phyloP scores from a whole-genome alignment of 2,329 filamentous ascomycete species.

The Talaromyces sp. region DNA sequence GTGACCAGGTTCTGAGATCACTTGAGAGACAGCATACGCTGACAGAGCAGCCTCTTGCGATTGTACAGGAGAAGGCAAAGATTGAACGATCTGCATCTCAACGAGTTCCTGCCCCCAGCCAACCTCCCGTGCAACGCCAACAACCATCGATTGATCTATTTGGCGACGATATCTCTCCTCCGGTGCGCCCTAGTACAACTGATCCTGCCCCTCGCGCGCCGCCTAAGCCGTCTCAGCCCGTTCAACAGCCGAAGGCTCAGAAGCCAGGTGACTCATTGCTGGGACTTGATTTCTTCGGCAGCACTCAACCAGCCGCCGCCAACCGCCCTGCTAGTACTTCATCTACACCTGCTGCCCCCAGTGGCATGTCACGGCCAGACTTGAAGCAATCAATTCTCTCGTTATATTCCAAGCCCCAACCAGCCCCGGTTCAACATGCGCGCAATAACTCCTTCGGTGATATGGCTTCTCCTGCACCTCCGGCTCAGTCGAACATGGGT shows the following conservation, averaged over 20 bases:
- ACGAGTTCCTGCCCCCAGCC: conserved; percentile 50
- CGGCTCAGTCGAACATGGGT: conserved; percentile 50
- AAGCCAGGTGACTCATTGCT: conserved; percentile 84
- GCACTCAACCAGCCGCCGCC: conserved; percentile 68
- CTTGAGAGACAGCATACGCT: conserved; percentile 12
- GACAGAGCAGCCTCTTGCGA: conserved; percentile 60
- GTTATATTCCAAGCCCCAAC: conserved; percentile 83
- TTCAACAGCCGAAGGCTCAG: conserved; percentile 55
- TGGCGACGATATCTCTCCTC: conserved; percentile 70
- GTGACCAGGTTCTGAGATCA: background rate
- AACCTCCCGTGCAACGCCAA: conserved; percentile 46
- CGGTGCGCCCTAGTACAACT: conserved; percentile 70
- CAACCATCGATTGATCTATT: conserved; percentile 74
- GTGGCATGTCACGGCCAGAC: conserved; percentile 78
- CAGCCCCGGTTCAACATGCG: conserved; percentile 57
- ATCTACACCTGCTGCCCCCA: conserved; percentile 59
- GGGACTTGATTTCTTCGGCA: conserved; percentile 89
- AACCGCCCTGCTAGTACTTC: conserved; percentile 78
- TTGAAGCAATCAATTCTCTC: conserved; percentile 97
- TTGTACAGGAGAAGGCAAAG: conserved; percentile 72
- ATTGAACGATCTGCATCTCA: conserved; percentile 63
- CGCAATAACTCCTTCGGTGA: conserved; percentile 68
- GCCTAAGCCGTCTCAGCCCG: conserved; percentile 63
- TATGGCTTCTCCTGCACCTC: conserved; percentile 59
- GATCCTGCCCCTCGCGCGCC: conserved; percentile 69